Evolutionary conservation across 2,329 filamentous ascomycete species (phyloP).

Genomic region (Diaporthe destruens): DNA sequence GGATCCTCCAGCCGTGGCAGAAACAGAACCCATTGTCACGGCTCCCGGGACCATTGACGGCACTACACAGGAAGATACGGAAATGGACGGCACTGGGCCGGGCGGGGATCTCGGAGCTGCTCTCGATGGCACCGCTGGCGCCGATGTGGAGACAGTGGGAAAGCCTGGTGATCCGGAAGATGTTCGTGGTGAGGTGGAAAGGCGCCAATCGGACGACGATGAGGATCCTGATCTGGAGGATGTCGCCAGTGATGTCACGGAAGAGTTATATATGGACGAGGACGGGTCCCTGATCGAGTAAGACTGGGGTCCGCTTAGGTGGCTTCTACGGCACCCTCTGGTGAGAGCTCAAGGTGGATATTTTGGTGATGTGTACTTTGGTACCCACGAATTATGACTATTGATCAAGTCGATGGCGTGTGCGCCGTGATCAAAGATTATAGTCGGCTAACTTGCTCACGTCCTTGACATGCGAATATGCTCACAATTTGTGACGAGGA

Average conservation of each 20-base stretch:
- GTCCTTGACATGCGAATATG: neutral
- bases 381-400: neutral
- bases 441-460: neutral
- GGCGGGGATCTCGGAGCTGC: neutral
- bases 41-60: neutral
- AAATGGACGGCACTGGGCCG: too few species aligned
- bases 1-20: neutral
- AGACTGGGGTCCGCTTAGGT: neutral
- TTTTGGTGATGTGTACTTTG: neutral
- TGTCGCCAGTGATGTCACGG: constrained; percentile 47
- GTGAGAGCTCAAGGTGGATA: neutral
- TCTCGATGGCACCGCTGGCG: neutral
- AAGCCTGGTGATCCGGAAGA: neutral
- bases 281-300: constrained; percentile 49
- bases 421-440: too few species aligned
- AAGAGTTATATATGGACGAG: constrained; percentile 49
- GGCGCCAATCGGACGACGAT: neutral
- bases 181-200: neutral
- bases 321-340: neutral
- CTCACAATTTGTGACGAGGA: neutral
- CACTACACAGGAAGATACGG: neutral
- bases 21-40: too few species aligned
- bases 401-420: neutral
- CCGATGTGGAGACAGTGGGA: neutral
- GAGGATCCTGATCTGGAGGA: constrained; percentile 39